These are phyloP conservation scores for Coemansia erecta DNA, from an alignment of 192 early-diverging fungal genomes.

Conservation along the genomic window DNA sequence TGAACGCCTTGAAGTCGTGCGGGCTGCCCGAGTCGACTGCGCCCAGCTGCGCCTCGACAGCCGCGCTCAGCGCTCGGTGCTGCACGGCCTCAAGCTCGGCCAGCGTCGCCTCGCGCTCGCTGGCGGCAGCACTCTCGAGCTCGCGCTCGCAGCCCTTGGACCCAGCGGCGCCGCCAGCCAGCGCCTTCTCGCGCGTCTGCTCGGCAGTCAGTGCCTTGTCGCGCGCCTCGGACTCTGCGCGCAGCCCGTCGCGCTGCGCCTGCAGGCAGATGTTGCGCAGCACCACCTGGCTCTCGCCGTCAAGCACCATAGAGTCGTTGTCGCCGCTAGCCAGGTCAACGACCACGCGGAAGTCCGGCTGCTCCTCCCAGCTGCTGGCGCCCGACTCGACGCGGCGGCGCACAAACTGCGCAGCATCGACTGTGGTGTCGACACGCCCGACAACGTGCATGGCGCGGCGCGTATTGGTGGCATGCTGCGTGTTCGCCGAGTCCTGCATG, in stretches of 20 bases:
- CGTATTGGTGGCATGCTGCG: slow-evolving; percentile 1
- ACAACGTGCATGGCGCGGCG: slow-evolving; percentile 18
- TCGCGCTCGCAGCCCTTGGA: slow-evolving; percentile 12
- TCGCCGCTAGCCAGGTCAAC: slow-evolving; percentile 41
- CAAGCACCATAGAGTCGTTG: slow-evolving; percentile 11
- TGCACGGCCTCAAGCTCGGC: slow-evolving; percentile 41
- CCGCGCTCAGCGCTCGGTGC: slow-evolving; percentile 32
- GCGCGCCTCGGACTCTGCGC: slow-evolving; percentile 26
- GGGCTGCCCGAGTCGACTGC: slow-evolving; percentile 30
- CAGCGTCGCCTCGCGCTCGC: slow-evolving; percentile 28
- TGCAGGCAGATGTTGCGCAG: slow-evolving; percentile 38
- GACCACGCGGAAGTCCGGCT: slow-evolving; percentile 44
- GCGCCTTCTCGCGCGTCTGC: slow-evolving; percentile 20
- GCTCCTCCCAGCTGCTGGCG: slow-evolving; percentile 45
- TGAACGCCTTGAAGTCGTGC: slow-evolving; percentile 44
- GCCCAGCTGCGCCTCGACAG: slow-evolving; percentile 39
- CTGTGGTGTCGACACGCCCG: slow-evolving; percentile 17
- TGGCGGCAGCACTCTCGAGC: slow-evolving; percentile 18
- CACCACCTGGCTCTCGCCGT: slow-evolving; percentile 29
- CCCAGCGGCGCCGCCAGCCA: background rate
- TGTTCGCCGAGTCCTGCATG: slow-evolving; percentile 32
- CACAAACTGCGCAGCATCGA: slow-evolving; percentile 32
- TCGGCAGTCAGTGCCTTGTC: slow-evolving; percentile 15
- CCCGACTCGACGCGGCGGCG: slow-evolving; percentile 28
- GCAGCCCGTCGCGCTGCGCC: slow-evolving; percentile 17